Percentiles rank a stretch among this genome's conserved stretches.
Conservation (phyloP, 73 alveolate species). For the Paramecium sonneborni region DNA sequence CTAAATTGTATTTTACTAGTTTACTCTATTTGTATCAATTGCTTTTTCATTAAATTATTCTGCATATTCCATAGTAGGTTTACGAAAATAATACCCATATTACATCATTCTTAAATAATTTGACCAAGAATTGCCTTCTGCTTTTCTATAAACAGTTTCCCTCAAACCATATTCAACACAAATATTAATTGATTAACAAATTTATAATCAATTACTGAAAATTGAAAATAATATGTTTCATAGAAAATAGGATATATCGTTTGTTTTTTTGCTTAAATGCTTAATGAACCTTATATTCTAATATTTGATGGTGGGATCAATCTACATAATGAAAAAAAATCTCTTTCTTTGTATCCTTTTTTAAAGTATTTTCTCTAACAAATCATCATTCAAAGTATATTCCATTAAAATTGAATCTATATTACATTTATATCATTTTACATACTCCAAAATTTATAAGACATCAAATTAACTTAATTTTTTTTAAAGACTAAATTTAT, state of each 20-base stretch:
- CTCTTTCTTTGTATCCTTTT: slow-evolving; percentile 25
- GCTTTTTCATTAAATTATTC: neutral
- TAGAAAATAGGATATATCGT: neutral
- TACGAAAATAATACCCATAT: neutral
- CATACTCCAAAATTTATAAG: neutral
- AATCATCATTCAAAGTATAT: slow-evolving; percentile 39
- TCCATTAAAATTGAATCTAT: neutral
- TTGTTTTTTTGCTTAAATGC: slow-evolving; percentile 21
- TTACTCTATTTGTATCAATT: neutral
- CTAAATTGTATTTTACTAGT: neutral
- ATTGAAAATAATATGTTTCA: neutral
- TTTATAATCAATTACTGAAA: neutral
- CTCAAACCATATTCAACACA: slow-evolving; percentile 29
- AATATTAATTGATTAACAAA: neutral
- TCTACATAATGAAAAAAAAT: neutral
- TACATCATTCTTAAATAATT: neutral
- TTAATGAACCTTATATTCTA: slow-evolving; percentile 17
- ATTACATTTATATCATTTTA: neutral
- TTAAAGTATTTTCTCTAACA: neutral
- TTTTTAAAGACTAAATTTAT: neutral
- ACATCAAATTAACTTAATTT: neutral
- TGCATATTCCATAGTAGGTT: neutral
- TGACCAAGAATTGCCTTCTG: neutral
- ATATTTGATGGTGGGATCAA: slow-evolving; percentile 12
- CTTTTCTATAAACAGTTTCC: neutral